Evolutionary conservation across 129 eudicot genomes (phyloP), one percentile per base, ranked within the genome.

Genomic region (Tagetes patula): DNA sequence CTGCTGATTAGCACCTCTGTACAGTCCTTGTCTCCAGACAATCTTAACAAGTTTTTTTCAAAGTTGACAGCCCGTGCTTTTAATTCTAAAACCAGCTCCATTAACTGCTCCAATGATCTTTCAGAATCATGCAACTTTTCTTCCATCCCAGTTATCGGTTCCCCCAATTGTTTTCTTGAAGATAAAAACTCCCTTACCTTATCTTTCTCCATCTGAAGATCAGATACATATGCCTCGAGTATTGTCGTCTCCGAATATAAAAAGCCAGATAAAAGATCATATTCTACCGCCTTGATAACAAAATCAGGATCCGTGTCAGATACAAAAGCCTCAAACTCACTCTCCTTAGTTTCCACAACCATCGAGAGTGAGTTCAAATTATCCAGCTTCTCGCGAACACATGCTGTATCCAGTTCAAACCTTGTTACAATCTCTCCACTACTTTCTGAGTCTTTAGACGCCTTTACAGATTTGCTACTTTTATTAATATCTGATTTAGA

Each of bases 311-410:
- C 83, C 70, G 72, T 59, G 13, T 83, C 87, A 47, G 80, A 77
- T 60, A 78, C 50, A 68, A 88, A 69, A 30, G 91, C 85, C 82
- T 95, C 94, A 58, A 90, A 81, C 45, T 86, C 99, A 69, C 61
- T 83, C 79, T 86, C 99, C 79, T 75, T 60, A 36, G 94, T 79
- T 67, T 87, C 89, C 54, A 95, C 89, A 65, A 76, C 88, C 88
- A 90, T 77, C 50, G 84, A 84, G 32, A 95, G 87, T 75, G 85
- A 7, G 79, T 69, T 83, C 82, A 95, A 82, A 81, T 95, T 95
- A 71, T 70, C 66, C 73, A 88, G 60, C 66, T 87, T 95, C 75
- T 95, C 97, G 31, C 81, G 82, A 49, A 80, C 77, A 75, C 81
- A 80, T 33, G 94, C 87, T 77, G 84, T 54, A 59, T 88, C 91